phyloP scores from a whole-genome alignment of 805 yeast genomes.

The Priceomyces medius region DNA sequence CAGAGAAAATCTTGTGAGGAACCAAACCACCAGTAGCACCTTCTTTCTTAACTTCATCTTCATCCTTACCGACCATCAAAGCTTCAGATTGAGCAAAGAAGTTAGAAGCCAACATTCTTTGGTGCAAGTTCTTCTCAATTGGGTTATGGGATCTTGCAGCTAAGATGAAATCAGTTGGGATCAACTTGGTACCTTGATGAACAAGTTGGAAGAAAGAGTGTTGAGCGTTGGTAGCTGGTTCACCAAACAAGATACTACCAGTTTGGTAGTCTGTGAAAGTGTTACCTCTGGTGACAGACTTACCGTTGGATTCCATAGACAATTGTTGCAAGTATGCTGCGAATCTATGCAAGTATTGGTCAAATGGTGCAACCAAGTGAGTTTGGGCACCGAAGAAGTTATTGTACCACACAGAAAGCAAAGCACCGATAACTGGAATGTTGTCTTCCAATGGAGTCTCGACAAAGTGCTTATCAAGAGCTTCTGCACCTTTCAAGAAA shows the following conservation, averaged over 20 bases:
- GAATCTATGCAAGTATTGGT: slow-evolving; percentile 98
- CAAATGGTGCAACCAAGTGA: slow-evolving; percentile 97
- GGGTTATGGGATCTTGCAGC: slow-evolving; percentile 99
- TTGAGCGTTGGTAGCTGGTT: slow-evolving; percentile 98
- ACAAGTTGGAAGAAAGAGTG: slow-evolving; percentile 99
- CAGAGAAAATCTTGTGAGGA: slow-evolving; percentile 95
- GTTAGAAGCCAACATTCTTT: slow-evolving; percentile 97
- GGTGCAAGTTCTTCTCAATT: slow-evolving; percentile 89
- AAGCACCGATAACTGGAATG: slow-evolving; percentile 92
- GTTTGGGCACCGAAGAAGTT: slow-evolving; percentile 98
- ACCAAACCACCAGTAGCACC: slow-evolving; percentile 84
- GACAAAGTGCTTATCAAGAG: slow-evolving; percentile 87
- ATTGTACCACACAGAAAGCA: slow-evolving; percentile 96
- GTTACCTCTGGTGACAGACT: slow-evolving; percentile 91
- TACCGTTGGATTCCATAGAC: slow-evolving; percentile 99
- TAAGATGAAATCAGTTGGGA: slow-evolving; percentile 93
- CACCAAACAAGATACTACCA: slow-evolving; percentile 94
- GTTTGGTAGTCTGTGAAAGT: slow-evolving; percentile 92
- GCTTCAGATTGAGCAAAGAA: slow-evolving; percentile 99
- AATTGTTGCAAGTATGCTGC: slow-evolving; percentile 99
- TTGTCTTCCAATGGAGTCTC: slow-evolving; percentile 84
- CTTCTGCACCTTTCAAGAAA: slow-evolving; percentile 96
- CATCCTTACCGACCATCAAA: slow-evolving; percentile 91
- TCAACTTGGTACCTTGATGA: slow-evolving; percentile 97
- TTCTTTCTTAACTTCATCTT: slow-evolving; percentile 78